Evolutionary conservation across 805 yeast species (phyloP), one percentile per base, ranked within the genome.

Genomic region (Cyberlindnera amylophila): DNA sequence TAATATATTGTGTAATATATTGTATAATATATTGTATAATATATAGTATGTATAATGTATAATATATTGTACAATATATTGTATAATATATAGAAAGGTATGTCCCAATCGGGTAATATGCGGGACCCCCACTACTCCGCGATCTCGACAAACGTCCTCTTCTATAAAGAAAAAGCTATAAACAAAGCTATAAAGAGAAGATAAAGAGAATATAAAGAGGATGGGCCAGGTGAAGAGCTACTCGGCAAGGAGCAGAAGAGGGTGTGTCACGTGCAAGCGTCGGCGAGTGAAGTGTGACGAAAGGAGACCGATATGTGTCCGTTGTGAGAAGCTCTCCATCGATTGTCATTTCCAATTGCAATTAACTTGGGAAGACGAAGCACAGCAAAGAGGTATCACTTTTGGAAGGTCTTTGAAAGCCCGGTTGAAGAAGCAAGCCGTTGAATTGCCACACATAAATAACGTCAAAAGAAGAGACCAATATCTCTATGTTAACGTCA

Each of bases 201-300:
- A n/a, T n/a, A n/a, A n/a, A n/a, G n/a, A n/a, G n/a, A n/a, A n/a
- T n/a, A n/a, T n/a, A n/a, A n/a, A n/a, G n/a, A n/a, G n/a, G n/a
- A 66, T 55, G 57, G 58, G 57, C 2, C 36, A 32, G 16, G 30
- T 45, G 32, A 59, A 52, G 62, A 61, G 50, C 12, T 51, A 48
- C 36, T 40, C 45, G 8, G 13, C 53, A 49, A 60, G 61, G 57
- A 70, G 61, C 47, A 62, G 57, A 58, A 69, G 62, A 9, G 80
- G 80, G 6, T 75, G 80, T 47, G 62, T 68, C 16, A 71, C 72
- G 26, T 75, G 79, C 57, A 73, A 73, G 52, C 61, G 62, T 39
- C 59, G 81, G 37, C 59, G 76, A 36, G 77, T 75, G 47, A 74
- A 74, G 54, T 75, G 80, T 47, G 65, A 62, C 38, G 63, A 68